Conservation (phyloP, 1,284 basidiomycete genomes). For the Leccinum subspadiceum region DNA sequence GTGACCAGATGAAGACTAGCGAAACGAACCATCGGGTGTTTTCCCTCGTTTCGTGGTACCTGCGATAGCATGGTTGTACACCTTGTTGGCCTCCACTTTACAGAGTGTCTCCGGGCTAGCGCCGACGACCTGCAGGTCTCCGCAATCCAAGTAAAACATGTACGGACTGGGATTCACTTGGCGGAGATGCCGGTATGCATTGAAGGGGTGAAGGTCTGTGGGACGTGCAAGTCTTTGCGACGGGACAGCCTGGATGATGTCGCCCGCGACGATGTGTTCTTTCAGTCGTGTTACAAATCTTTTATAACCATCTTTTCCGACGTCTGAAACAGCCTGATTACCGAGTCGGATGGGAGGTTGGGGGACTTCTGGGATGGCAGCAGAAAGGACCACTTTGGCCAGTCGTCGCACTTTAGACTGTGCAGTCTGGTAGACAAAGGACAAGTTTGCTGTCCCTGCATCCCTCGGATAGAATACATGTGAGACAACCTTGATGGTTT, state of each 20-base stretch:
- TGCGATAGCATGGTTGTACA: constrained; percentile 98
- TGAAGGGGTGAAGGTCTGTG: constrained; percentile 94
- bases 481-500: constrained; percentile 92
- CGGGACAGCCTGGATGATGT: constrained; percentile 99
- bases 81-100: constrained; percentile 90
- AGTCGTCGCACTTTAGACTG: constrained; percentile 75
- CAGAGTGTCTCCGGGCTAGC: constrained; percentile 98
- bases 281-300: constrained; percentile 90
- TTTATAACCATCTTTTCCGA: constrained; percentile 93
- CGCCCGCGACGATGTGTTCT: constrained; percentile 92
- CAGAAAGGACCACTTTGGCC: constrained; percentile 61
- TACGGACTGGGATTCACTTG: constrained; percentile 98
- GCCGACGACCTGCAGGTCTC: constrained; percentile 90
- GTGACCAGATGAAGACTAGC: constrained; percentile 1
- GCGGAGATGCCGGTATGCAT: constrained; percentile 90
- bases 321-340: constrained; percentile 80
- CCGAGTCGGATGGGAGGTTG: constrained; percentile 72
- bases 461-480: constrained; percentile 86
- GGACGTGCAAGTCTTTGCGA: constrained; percentile 86
- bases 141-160: constrained; percentile 98
- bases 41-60: constrained; percentile 91
- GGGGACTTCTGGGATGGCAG: constrained; percentile 61
- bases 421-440: constrained; percentile 82
- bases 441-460: constrained; percentile 59
- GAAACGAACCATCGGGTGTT: constrained; percentile 72